Base-by-base conservation (phyloP, 2,329 filamentous ascomycete species). In the Neospermospora avenae region DNA sequence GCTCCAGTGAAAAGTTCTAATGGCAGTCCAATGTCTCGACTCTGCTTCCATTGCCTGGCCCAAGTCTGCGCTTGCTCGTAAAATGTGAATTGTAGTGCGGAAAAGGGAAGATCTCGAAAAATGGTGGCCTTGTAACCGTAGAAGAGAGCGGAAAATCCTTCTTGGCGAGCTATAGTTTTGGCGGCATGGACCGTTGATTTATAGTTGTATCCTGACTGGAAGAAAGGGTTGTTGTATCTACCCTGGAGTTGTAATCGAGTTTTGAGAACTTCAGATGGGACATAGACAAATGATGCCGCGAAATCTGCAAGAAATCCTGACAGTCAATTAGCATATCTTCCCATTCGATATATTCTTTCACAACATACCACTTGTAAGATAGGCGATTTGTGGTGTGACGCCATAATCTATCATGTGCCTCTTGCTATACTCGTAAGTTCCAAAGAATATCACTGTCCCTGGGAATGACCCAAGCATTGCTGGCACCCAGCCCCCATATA, bases 101-200 rank as follows among this genome's bases (percentile, higher is more conserved):
- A 98, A 73, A 97, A 99, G 1, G 95, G 95, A 22, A 99, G 81
- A 70, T 99, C 95, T 60, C 95, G 89, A 77, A 90, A 95, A 3
- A 99, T 84, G 0, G 95, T 99, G 11, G 95, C 95, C 74, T 95
- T 95, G 78, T 96, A 99, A n/a, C 95, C 95, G 69, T 96, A 89
- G 74, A 97, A 99, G 24, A 99, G 82, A 18, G 96, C 95, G 0
- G 84, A 80, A 57, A 91, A 81, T 0, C 95, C 96, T 77, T 99
- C 95, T 44, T 83, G 81, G 41, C 86, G 85, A 16, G 92, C 82
- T 61, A 99, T 98, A 0, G 91, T 96, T 67, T 88, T 85, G 14
- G 88, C 86, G 2, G 95, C 96, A 74, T 99, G 89, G 56, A 87
- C 74, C 1, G 91, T 96, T 44, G 87, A 88, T 68, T 87, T 88